Conservation (phyloP, 2,329 filamentous ascomycete genomes). For the Knufia fluminis region DNA sequence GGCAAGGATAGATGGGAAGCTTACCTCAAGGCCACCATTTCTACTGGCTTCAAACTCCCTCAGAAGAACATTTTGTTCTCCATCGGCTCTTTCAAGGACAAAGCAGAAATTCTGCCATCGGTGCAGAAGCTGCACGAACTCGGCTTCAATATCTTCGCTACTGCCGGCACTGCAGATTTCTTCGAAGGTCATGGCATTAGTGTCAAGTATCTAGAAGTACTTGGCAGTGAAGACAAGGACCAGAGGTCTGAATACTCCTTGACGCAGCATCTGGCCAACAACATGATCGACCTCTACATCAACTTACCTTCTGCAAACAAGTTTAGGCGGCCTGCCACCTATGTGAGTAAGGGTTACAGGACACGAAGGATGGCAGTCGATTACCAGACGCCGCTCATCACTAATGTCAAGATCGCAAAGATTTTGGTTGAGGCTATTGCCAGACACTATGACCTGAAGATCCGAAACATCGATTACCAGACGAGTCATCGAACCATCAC, state of each 20-base stretch:
- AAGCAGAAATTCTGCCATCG: constrained; percentile 91
- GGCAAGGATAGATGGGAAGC: constrained; percentile 94
- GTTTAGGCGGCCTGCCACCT: constrained; percentile 91
- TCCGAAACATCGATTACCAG: constrained; percentile 80
- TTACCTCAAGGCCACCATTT: constrained; percentile 90
- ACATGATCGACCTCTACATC: constrained; percentile 97
- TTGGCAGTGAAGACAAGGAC: constrained; percentile 67
- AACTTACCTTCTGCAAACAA: constrained; percentile 98
- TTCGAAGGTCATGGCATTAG: constrained; percentile 84
- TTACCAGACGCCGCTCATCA: constrained; percentile 92
- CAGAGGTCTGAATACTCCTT: constrained; percentile 95
- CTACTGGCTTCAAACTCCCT: constrained; percentile 91
- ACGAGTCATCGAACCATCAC: constrained; percentile 72
- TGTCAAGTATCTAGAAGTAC: constrained; percentile 86
- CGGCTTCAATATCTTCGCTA: constrained; percentile 93
- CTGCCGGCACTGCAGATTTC: constrained; percentile 93
- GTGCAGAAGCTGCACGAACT: constrained; percentile 81
- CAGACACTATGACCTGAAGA: constrained; percentile 74
- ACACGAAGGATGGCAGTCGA: constrained; percentile 97
- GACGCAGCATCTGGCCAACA: constrained; percentile 92
- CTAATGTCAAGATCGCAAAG: constrained; percentile 99
- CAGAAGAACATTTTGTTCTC: constrained; percentile 93
- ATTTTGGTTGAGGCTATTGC: constrained; percentile 90
- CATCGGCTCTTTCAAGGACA: constrained; percentile 95
- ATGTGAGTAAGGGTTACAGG: constrained; percentile 96